phyloP scores from a whole-genome alignment of 352 stramenopile genomes.

The Salisapilia sapeloensis region DNA sequence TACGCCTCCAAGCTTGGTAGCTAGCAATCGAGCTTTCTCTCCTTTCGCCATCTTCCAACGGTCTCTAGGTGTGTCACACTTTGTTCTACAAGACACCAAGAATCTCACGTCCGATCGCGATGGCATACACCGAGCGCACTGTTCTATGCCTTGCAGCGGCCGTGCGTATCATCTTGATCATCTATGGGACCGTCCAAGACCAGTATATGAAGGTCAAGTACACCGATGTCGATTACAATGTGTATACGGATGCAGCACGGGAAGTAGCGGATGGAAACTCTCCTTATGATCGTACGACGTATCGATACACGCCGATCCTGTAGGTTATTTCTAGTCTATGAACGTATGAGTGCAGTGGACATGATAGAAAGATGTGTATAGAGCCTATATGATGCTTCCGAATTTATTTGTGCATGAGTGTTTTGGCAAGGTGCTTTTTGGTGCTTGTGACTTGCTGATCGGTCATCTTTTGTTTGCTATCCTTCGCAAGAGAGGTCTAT shows the following conservation, averaged over 20 bases:
- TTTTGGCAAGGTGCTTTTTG: conserved; percentile 94
- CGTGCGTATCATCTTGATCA: conserved; percentile 38
- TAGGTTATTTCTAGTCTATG: conserved; percentile 8
- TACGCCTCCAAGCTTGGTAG: too few relatives aligned
- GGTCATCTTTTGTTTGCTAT: conserved; percentile 83
- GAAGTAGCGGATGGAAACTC: conserved; percentile 77
- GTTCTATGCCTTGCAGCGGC: conserved; percentile 4
- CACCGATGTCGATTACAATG: conserved; percentile 98
- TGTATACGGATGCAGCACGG: conserved; percentile 94
- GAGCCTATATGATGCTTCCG: conserved; percentile 49
- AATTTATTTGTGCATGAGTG: conserved; percentile 60
- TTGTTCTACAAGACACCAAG: too few relatives aligned
- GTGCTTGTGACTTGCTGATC: conserved; percentile 85
- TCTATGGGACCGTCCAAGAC: conserved; percentile 69
- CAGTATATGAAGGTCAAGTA: conserved; percentile 83
- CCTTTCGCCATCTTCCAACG: too few relatives aligned
- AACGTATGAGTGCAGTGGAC: not conserved
- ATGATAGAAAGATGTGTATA: conserved; percentile 6
- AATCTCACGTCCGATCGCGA: too few relatives aligned
- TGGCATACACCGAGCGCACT: too few relatives aligned
- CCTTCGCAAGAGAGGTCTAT: conserved; percentile 40
- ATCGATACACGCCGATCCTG: conserved; percentile 97
- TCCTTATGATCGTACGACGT: conserved; percentile 94
- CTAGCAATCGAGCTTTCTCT: too few relatives aligned
- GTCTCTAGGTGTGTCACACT: too few relatives aligned